Evolutionary conservation across 768 basidiomycete species (phyloP).

Genomic region (Neoboletus brunneissimus): DNA sequence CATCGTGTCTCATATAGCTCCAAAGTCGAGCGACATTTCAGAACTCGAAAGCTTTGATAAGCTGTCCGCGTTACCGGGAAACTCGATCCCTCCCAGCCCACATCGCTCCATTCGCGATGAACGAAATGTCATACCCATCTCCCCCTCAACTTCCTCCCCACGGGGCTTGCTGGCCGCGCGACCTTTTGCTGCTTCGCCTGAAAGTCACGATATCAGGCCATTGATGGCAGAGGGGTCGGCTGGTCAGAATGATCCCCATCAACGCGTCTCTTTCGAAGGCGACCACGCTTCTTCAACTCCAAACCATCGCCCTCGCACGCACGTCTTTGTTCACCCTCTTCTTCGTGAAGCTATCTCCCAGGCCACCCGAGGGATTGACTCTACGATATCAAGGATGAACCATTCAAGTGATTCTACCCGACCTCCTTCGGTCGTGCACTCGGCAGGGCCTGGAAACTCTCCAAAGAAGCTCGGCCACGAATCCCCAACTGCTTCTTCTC

Average conservation of each 20-base stretch:
- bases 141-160: constrained; percentile 43
- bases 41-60: constrained; percentile 45
- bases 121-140: constrained; percentile 38
- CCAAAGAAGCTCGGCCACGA: constrained; percentile 24
- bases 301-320: constrained; percentile 29
- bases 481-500: constrained; percentile 28
- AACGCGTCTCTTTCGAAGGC: constrained; percentile 53
- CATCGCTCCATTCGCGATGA: constrained; percentile 33
- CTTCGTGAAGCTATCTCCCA: constrained; percentile 17
- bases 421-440: constrained; percentile 11
- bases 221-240: constrained; percentile 38
- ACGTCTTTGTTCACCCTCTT: constrained; percentile 32
- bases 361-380: constrained; percentile 8
- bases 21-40: constrained; percentile 17
- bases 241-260: constrained; percentile 45
- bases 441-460: not conserved
- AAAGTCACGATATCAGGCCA: constrained; percentile 13
- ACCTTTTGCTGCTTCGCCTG: constrained; percentile 15
- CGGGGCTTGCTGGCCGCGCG: constrained; percentile 25
- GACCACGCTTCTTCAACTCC: constrained; percentile 36
- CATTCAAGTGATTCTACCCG: constrained; percentile 8
- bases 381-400: constrained; percentile 5
- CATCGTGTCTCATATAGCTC: constrained; percentile 3
- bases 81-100: constrained; percentile 34
- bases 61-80: constrained; percentile 38